Percentiles rank a stretch among this genome's conserved stretches.
These are phyloP conservation scores for Tuber brumale DNA, from an alignment of 495 filamentous ascomycete genomes.

Conservation along the genomic window DNA sequence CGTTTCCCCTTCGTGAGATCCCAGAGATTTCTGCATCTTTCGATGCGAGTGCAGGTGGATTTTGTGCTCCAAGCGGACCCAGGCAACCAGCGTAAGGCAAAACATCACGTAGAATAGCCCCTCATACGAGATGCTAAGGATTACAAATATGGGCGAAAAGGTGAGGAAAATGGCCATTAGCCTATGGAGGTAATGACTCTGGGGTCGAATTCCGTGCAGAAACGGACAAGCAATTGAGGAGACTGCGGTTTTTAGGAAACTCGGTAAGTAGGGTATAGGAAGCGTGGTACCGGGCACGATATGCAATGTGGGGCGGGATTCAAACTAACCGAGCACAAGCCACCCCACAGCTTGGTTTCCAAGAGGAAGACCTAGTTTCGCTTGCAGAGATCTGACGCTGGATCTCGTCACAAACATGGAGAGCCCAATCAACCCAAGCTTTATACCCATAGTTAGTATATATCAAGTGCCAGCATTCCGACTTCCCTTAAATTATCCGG, in stretches of 20 bases:
- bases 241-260: slow-evolving; percentile 46
- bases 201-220: slow-evolving; percentile 70
- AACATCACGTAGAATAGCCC: slow-evolving; percentile 94
- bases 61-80: slow-evolving; percentile 84
- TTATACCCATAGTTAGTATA: slow-evolving; percentile 32
- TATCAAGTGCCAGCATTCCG: background rate
- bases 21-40: slow-evolving; percentile 27
- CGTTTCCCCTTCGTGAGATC: slow-evolving; percentile 30
- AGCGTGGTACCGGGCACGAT: slow-evolving; percentile 22
- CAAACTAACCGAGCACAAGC: slow-evolving; percentile 64
- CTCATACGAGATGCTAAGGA: slow-evolving; percentile 96
- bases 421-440: slow-evolving; percentile 73
- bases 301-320: background rate
- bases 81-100: slow-evolving; percentile 72
- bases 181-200: slow-evolving; percentile 83
- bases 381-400: slow-evolving; percentile 72
- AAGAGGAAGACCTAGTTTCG: slow-evolving; percentile 75
- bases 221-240: slow-evolving; percentile 73
- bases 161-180: slow-evolving; percentile 86
- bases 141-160: slow-evolving; percentile 88
- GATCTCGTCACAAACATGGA: slow-evolving; percentile 80
- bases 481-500: background rate
- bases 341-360: slow-evolving; percentile 88
- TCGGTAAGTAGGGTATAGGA: background rate
- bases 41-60: slow-evolving; percentile 50